A percentile compares a stretch with the other conserved stretches of the same genome.
Conservation (phyloP, 75 land plant species). For the Selaginella moellendorffii region DNA sequence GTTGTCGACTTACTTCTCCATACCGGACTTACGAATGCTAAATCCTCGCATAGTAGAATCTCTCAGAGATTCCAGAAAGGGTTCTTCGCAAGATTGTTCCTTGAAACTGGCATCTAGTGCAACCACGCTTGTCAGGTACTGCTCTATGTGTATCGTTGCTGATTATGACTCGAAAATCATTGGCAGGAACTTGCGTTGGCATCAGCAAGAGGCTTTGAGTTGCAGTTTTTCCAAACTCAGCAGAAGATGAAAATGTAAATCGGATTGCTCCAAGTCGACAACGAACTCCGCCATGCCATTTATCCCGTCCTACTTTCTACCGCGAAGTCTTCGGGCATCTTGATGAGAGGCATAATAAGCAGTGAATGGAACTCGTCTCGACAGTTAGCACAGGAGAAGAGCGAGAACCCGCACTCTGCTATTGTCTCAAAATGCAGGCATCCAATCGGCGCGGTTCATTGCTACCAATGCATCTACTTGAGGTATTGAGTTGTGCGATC, state of each 20-base stretch:
- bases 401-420: constrained; percentile 34
- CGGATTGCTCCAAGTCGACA: constrained; percentile 66
- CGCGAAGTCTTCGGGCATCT: constrained; percentile 12
- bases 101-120: constrained; percentile 43
- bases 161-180: constrained; percentile 1
- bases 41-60: no score
- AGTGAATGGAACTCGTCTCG: neutral
- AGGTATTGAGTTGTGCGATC: constrained; percentile 44
- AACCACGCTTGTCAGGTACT: constrained; percentile 74
- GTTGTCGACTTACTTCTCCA: constrained; percentile 43
- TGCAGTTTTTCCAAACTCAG: constrained; percentile 43
- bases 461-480: constrained; percentile 49
- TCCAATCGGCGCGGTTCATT: constrained; percentile 41
- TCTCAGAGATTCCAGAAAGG: no score
- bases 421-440: constrained; percentile 58
- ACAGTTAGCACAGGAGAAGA: constrained; percentile 13
- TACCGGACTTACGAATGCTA: no score
- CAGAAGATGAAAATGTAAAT: constrained; percentile 48
- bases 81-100: constrained; percentile 35
- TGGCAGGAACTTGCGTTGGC: constrained; percentile 69
- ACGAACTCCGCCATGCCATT: constrained; percentile 49
- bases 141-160: neutral
- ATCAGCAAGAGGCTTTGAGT: constrained; percentile 39
- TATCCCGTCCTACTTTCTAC: constrained; percentile 72
- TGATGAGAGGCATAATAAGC: neutral